phyloP scores from a whole-genome alignment of 2,329 filamentous ascomycete genomes.

The Aspergillus phoenicis region DNA sequence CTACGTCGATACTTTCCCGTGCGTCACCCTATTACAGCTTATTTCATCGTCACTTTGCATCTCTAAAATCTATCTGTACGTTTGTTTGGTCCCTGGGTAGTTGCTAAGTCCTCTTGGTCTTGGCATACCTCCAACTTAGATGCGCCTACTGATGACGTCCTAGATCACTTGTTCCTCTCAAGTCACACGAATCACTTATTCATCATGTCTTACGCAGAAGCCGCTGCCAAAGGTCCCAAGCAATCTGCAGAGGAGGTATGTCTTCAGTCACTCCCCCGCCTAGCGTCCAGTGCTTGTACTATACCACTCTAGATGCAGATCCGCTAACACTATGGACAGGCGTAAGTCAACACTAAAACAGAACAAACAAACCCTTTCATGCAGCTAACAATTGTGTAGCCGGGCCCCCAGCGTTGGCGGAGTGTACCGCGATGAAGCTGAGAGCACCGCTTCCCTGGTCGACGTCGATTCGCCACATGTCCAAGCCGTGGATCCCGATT shows the following conservation, averaged over 20 bases:
- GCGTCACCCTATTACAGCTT: background rate
- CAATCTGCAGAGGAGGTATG: constrained; percentile 52
- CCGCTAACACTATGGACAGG: constrained; percentile 29
- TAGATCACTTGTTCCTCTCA: constrained; percentile 2
- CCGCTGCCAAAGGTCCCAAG: constrained; percentile 50
- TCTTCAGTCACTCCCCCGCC: constrained; percentile 7
- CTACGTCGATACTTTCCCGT: background rate
- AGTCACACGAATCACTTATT: constrained; percentile 2
- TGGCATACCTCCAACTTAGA: background rate
- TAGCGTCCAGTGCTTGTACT: background rate
- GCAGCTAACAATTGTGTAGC: constrained; percentile 27
- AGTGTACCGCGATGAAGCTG: constrained; percentile 43
- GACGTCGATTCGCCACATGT: constrained; percentile 53
- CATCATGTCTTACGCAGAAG: constrained; percentile 53
- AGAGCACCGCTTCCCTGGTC: constrained; percentile 47
- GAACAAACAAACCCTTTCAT: background rate
- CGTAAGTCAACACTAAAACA: constrained; percentile 35
- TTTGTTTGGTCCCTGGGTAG: background rate
- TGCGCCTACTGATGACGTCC: constrained; percentile 4
- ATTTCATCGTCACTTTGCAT: background rate
- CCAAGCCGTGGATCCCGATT: constrained; percentile 45
- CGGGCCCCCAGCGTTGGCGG: constrained; percentile 45
- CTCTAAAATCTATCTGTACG: background rate
- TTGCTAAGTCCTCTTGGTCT: background rate
- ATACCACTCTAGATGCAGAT: constrained; percentile 1